These are phyloP conservation scores for Linum lewisii DNA, from an alignment of 345 rosid species.

Conservation along the genomic window DNA sequence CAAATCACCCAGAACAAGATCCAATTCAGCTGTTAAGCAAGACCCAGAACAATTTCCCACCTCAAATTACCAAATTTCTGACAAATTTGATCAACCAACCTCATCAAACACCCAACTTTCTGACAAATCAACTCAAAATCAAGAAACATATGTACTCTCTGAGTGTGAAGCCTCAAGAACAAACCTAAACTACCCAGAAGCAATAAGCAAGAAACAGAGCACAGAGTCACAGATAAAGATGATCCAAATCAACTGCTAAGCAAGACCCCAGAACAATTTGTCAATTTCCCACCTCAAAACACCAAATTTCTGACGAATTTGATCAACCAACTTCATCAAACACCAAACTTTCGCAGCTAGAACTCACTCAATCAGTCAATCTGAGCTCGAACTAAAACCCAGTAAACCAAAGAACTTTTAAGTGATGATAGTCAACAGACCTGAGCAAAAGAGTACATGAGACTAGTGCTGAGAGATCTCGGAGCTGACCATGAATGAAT, in stretches of 20 bases:
- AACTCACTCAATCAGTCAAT: background rate
- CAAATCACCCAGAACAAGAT: no score
- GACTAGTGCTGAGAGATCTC: conserved; percentile 77
- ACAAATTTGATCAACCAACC: background rate
- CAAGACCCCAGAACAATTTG: no score
- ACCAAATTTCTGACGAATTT: background rate
- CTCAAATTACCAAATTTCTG: background rate
- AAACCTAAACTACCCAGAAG: no score
- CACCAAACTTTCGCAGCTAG: background rate
- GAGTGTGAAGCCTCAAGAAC: no score
- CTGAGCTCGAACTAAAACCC: conserved; percentile 4
- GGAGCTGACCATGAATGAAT: conserved; percentile 92
- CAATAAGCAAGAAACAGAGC: no score
- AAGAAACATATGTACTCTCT: no score
- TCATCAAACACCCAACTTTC: background rate
- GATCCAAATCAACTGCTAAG: no score
- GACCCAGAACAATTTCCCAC: no score
- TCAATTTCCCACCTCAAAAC: background rate
- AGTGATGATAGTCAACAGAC: conserved; percentile 13
- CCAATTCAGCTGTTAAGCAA: no score
- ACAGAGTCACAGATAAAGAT: no score
- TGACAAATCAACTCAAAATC: no score
- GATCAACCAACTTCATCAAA: background rate
- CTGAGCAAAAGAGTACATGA: conserved; percentile 87
- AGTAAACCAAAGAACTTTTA: conserved; percentile 1